phyloP scores from a whole-genome alignment of 2,329 filamentous ascomycete genomes.

The Byssothecium circinans region DNA sequence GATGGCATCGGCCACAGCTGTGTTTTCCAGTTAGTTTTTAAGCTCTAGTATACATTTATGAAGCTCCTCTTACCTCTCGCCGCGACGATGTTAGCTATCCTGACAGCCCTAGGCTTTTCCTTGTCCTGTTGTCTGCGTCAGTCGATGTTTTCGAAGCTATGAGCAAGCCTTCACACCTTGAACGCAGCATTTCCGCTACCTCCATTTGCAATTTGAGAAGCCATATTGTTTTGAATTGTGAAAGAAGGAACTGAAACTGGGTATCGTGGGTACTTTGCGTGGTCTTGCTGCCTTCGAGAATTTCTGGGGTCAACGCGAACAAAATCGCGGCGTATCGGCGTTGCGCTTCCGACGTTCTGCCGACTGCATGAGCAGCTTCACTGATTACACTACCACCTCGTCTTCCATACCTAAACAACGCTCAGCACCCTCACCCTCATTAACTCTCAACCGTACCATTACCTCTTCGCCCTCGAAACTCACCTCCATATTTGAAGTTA shows the following conservation, averaged over 20 bases:
- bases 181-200: slow-evolving; percentile 65
- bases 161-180: slow-evolving; percentile 52
- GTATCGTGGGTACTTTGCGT: slow-evolving; percentile 21
- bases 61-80: slow-evolving; percentile 71
- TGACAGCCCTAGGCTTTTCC: slow-evolving; percentile 98
- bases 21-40: no score
- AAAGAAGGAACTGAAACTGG: slow-evolving; percentile 13
- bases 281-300: slow-evolving; percentile 26
- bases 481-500: not conserved
- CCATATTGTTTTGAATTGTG: slow-evolving; percentile 29
- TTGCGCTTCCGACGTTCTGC: slow-evolving; percentile 25
- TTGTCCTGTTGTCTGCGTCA: slow-evolving; percentile 64
- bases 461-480: not conserved
- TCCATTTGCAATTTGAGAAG: slow-evolving; percentile 34
- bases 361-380: slow-evolving; percentile 14
- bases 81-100: slow-evolving; percentile 94
- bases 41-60: no score
- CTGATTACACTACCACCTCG: slow-evolving; percentile 21
- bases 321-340: slow-evolving; percentile 22
- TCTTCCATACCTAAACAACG: slow-evolving; percentile 8
- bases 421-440: slow-evolving; percentile 1
- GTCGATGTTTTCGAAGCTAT: slow-evolving; percentile 34
- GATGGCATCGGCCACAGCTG: slow-evolving; percentile 96
- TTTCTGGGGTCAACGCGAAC: slow-evolving; percentile 25
- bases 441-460: not conserved